phyloP scores from a whole-genome alignment of 2,329 filamentous ascomycete genomes.

The Aspergillus phoenicis region DNA sequence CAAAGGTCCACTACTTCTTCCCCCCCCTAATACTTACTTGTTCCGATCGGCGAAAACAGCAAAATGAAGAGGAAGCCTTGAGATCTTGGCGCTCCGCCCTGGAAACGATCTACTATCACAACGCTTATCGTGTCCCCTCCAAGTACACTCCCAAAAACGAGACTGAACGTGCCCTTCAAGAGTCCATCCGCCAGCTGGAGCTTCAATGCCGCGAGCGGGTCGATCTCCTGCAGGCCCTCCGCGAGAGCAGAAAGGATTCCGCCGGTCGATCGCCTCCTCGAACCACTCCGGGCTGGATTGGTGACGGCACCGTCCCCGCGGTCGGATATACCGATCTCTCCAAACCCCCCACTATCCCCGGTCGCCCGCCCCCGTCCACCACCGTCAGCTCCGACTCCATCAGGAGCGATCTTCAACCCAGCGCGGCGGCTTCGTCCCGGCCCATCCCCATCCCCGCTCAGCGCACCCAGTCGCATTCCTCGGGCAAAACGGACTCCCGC shows the following conservation, averaged over 20 bases:
- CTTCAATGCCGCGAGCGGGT: slow-evolving; percentile 92
- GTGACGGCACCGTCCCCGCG: slow-evolving; percentile 77
- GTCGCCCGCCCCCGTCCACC: slow-evolving; percentile 32
- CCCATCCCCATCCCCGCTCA: slow-evolving; percentile 23
- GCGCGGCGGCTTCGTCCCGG: not conserved
- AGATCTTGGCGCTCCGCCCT: slow-evolving; percentile 88
- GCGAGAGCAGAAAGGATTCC: slow-evolving; percentile 61
- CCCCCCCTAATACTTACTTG: not conserved
- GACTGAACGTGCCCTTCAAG: slow-evolving; percentile 79
- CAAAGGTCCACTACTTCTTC: not conserved
- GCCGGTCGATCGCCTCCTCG: slow-evolving; percentile 30
- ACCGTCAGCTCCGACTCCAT: slow-evolving; percentile 28
- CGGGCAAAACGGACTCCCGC: slow-evolving; percentile 51
- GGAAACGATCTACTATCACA: slow-evolving; percentile 84
- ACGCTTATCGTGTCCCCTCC: slow-evolving; percentile 71
- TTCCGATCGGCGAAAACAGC: slow-evolving; percentile 53
- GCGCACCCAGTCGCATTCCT: slow-evolving; percentile 33
- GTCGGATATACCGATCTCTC: slow-evolving; percentile 79
- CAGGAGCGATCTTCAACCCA: slow-evolving; percentile 8
- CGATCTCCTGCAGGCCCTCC: slow-evolving; percentile 80
- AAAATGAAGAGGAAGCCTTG: slow-evolving; percentile 87
- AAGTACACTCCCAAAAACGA: slow-evolving; percentile 73
- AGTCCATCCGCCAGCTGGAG: slow-evolving; percentile 81
- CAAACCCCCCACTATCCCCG: slow-evolving; percentile 65
- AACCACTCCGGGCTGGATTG: slow-evolving; percentile 65